Conservation (phyloP, 2,329 filamentous ascomycete genomes). For the Zymoseptoria passerinii region DNA sequence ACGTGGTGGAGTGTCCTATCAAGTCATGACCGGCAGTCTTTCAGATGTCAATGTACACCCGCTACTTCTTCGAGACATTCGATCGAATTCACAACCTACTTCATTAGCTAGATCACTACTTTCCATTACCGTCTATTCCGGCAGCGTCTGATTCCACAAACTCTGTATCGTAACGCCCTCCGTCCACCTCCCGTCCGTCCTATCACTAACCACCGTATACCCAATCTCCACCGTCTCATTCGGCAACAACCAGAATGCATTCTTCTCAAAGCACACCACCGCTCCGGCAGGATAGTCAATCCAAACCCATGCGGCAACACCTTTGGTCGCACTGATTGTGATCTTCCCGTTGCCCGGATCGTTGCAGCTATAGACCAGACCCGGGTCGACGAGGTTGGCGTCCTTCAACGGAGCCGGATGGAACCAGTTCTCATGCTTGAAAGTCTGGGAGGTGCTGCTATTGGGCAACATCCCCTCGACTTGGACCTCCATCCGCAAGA, state of each 20-base stretch:
- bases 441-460: conserved; percentile 31
- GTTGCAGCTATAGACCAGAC: conserved; percentile 39
- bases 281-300: conserved; percentile 44
- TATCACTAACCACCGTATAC: conserved; percentile 41
- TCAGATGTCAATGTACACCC: no score
- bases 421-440: conserved; percentile 46
- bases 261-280: conserved; percentile 46
- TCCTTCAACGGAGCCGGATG: conserved; percentile 40
- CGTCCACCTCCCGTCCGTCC: conserved; percentile 37
- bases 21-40: neutral
- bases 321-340: conserved; percentile 39
- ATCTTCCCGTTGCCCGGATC: neutral
- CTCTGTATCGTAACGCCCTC: conserved; percentile 43
- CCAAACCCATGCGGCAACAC: conserved; percentile 49
- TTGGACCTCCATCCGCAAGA: conserved; percentile 40
- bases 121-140: conserved; percentile 2
- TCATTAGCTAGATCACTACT: neutral
- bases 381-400: conserved; percentile 43
- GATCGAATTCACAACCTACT: neutral
- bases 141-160: conserved; percentile 42
- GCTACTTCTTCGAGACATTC: neutral
- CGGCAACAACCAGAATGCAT: conserved; percentile 44
- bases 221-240: conserved; percentile 39
- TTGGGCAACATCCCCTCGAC: conserved; percentile 43
- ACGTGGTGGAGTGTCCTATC: neutral